Evolutionary conservation across 371 early-diverging fungal species (phyloP).

Genomic region (Mortierella sp.): DNA sequence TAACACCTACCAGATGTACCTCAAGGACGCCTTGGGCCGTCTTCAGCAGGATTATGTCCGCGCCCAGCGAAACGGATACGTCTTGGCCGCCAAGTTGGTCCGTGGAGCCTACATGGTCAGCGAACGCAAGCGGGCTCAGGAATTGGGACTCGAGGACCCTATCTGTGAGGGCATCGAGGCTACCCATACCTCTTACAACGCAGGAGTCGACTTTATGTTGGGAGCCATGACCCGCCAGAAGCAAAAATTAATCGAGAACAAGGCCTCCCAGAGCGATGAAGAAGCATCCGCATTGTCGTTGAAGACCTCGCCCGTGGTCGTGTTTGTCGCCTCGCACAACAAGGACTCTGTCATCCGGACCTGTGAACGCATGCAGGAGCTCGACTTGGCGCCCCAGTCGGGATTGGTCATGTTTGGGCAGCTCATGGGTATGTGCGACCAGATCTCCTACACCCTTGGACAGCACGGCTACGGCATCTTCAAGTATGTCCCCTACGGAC

Average conservation of each 20-base stretch:
- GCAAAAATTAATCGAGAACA: constrained; percentile 20
- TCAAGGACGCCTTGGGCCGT: constrained; percentile 77
- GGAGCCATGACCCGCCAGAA: constrained; percentile 61
- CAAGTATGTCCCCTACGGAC: constrained; percentile 96
- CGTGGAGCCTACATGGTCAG: constrained; percentile 95
- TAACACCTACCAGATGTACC: constrained; percentile 98
- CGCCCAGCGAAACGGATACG: constrained; percentile 77
- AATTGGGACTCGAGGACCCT: constrained; percentile 80
- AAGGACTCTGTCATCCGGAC: constrained; percentile 80
- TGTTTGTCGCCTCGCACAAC: constrained; percentile 96
- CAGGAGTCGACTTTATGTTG: constrained; percentile 82
- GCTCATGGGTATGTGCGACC: constrained; percentile 92
- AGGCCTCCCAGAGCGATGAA: neutral
- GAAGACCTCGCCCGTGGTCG: constrained; percentile 67
- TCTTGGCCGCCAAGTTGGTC: constrained; percentile 93
- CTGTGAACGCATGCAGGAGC: constrained; percentile 74
- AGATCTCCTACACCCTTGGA: constrained; percentile 82
- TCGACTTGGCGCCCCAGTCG: constrained; percentile 66
- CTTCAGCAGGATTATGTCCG: constrained; percentile 80
- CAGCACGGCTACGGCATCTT: constrained; percentile 82
- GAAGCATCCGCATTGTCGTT: constrained; percentile 42
- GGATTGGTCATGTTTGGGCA: constrained; percentile 94
- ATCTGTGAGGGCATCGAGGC: constrained; percentile 86
- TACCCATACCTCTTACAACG: constrained; percentile 90
- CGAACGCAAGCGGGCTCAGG: constrained; percentile 86